Base-by-base conservation (phyloP, 2,329 filamentous ascomycete genomes). In the Malbranchea cinnamomea region DNA sequence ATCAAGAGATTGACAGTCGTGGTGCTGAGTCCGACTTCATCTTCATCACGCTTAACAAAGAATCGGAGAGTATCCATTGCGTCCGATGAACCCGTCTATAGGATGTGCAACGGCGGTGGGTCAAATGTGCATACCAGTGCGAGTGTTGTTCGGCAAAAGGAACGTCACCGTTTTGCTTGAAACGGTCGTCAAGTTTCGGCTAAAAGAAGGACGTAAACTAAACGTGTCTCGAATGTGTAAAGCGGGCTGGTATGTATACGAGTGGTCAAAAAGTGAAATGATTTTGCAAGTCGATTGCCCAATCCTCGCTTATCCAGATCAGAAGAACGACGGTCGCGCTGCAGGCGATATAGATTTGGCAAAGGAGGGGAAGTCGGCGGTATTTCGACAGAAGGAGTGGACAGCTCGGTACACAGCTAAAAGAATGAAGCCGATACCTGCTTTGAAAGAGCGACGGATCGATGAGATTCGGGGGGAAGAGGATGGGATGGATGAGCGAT, bases 1-100 rank as follows among this genome's bases (percentile, higher is more conserved):
- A 92, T 78, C 50, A 93, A 62, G 24, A 92, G 70, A 49, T 82
- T 74, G 52, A 85, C 65, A 60, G 79, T 74, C 26, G 68, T 66
- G 21, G 59, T 57, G 37, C 63, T 70, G 42, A 78, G 59, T 40
- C 65, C 61, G 36, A 50, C 50, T 36, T 58, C 46, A 36, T 56
- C 57, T 43, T 55, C 44, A 33, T 63, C 58, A 41, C 72, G 68
- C 47, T 58, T 53, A 43, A 66, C 59, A 40, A 76, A 47, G 32
- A 50, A 44, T 32, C 48, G 53, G 39, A 67, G 42, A 25, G 51
- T 40, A 36, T 56, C 56, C 53, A 62, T 60, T 42, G 28, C 9
- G 27, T 15, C 12, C 24, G 11, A 20, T 5, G 12, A 15, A 12
- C 16, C 23, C 10, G 18, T 26, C 15, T 15, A 27, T 10, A 24